These are phyloP conservation scores for Oryza punctata DNA, from an alignment of 176 grass and related monocot species.

Conservation along the genomic window DNA sequence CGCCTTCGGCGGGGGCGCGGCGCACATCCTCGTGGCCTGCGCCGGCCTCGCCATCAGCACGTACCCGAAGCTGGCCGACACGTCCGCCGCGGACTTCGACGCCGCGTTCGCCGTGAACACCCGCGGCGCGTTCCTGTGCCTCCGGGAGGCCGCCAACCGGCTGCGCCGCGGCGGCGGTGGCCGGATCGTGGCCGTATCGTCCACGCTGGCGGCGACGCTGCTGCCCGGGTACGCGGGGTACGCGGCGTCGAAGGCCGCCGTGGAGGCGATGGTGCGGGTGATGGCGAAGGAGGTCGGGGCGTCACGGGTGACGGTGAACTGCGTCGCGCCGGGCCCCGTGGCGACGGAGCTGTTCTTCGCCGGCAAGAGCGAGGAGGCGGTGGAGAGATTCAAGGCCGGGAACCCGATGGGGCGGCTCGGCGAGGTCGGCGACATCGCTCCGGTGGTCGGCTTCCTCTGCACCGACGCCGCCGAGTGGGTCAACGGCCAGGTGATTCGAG, in stretches of 20 bases:
- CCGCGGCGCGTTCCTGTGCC: constrained; percentile 59
- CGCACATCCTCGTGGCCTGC: constrained; percentile 49
- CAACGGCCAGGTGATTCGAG: constrained; percentile 55
- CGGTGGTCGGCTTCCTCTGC: constrained; percentile 54
- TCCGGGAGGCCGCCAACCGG: constrained; percentile 49
- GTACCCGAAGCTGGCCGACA: constrained; percentile 27
- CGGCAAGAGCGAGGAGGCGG: constrained; percentile 44
- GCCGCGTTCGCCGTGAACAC: constrained; percentile 43
- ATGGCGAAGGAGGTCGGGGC: constrained; percentile 51
- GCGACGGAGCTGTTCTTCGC: constrained; percentile 55
- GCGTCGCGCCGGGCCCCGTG: constrained; percentile 41
- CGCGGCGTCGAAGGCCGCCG: constrained; percentile 46
- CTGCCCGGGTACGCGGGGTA: constrained; percentile 38
- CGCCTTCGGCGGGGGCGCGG: constrained; percentile 35
- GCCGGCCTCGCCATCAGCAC: constrained; percentile 34
- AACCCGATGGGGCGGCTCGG: constrained; percentile 51
- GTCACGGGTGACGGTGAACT: constrained; percentile 49
- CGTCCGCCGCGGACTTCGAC: constrained; percentile 40
- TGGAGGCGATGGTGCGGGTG: constrained; percentile 48
- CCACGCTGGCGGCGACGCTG: constrained; percentile 8
- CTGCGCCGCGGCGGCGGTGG: constrained; percentile 46
- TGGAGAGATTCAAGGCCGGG: neutral
- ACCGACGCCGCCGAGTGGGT: constrained; percentile 58
- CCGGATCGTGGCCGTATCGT: constrained; percentile 52
- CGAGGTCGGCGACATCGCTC: constrained; percentile 30